Conservation (phyloP, 2,329 filamentous ascomycete genomes). For the Albifimbria verrucaria region DNA sequence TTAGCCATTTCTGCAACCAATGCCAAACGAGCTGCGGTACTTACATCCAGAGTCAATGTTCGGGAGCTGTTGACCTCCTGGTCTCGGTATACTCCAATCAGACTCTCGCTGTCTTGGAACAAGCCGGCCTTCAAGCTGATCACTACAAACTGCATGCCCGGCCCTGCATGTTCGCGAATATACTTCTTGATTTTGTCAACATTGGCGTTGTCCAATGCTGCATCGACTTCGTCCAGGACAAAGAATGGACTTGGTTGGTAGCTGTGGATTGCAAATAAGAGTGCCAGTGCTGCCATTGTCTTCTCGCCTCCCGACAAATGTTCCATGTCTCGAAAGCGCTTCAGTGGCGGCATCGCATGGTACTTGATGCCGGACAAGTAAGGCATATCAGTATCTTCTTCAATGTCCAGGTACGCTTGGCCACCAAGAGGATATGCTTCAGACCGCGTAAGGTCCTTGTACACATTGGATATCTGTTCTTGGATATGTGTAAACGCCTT, state of each 20-base stretch:
- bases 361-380: constrained; percentile 97
- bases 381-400: constrained; percentile 92
- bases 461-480: constrained; percentile 89
- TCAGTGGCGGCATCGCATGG: constrained; percentile 96
- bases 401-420: constrained; percentile 81
- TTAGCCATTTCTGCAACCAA: constrained; percentile 7
- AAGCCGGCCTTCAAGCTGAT: constrained; percentile 94
- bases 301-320: constrained; percentile 96
- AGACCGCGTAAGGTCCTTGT: constrained; percentile 90
- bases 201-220: constrained; percentile 96
- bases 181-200: constrained; percentile 96
- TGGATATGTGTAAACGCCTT: constrained; percentile 94
- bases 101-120: constrained; percentile 93
- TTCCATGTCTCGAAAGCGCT: constrained; percentile 99
- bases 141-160: constrained; percentile 98
- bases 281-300: constrained; percentile 95
- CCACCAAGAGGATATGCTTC: constrained; percentile 92
- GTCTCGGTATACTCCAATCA: constrained; percentile 94
- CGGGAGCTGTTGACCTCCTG: constrained; percentile 90
- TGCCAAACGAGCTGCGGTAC: constrained; percentile 30
- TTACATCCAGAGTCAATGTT: constrained; percentile 91
- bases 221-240: constrained; percentile 96
- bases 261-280: constrained; percentile 94
- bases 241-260: constrained; percentile 97
- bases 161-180: constrained; percentile 87